phyloP scores from a whole-genome alignment of 768 basidiomycete genomes.

The Multifurca ochricompacta region DNA sequence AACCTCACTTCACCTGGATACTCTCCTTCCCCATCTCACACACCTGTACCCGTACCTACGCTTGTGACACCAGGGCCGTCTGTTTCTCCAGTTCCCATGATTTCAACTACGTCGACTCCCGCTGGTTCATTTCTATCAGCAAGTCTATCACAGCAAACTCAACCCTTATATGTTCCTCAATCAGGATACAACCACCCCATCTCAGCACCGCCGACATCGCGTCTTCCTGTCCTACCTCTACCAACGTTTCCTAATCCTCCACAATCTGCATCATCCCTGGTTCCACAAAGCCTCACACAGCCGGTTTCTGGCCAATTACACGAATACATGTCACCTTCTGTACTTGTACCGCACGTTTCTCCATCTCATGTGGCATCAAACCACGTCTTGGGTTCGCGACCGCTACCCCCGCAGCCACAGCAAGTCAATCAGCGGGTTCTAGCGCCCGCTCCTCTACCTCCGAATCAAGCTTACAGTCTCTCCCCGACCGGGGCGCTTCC shows the following conservation, averaged over 20 bases:
- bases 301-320: not conserved
- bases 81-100: constrained; percentile 18
- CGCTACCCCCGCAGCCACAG: constrained; percentile 20
- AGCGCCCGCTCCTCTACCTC: not conserved
- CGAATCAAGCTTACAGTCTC: constrained; percentile 10
- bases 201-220: constrained; percentile 22
- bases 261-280: constrained; percentile 27
- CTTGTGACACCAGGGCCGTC: not conserved
- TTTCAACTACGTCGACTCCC: not conserved
- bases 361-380: constrained; percentile 9
- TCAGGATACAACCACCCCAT: constrained; percentile 16
- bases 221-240: constrained; percentile 19
- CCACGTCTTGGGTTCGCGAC: constrained; percentile 19
- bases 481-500: not conserved
- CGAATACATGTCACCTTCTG: constrained; percentile 10
- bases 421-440: constrained; percentile 3
- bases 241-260: constrained; percentile 33
- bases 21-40: constrained; percentile 19
- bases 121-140: constrained; percentile 10
- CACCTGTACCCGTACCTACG: constrained; percentile 27
- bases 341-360: constrained; percentile 1
- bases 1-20: constrained; percentile 24
- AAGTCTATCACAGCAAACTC: constrained; percentile 3
- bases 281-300: not conserved
- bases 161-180: constrained; percentile 4